Evolutionary conservation across 2,329 filamentous ascomycete genomes (phyloP), one percentile per base, ranked within the genome.

Genomic region (Calcarisporium arbuscula): DNA sequence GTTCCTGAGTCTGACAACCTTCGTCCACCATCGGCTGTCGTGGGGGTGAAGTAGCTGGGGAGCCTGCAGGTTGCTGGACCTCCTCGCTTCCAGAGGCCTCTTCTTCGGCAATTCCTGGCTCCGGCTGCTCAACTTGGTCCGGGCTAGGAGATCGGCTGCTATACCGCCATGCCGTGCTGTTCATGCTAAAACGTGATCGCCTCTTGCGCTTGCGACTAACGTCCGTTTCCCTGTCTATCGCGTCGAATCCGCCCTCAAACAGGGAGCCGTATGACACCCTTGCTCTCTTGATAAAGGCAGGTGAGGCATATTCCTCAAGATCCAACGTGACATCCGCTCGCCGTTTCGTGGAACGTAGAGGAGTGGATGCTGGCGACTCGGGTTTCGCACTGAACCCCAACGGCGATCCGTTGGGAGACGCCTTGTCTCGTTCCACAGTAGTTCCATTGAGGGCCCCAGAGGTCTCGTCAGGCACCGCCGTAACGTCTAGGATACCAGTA

Each of bases 271-370:
- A 82, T 0, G 83, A 88, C 5, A 82, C 63, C 36, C 82, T 70
- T 11, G 76, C 72, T 34, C 82, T 72, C 54, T 84, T 89, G 15
- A 86, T 61, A 46, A 94, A 94, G 1, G 85, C 85, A 1, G 88
- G 88, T 4, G 87, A 94, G 5, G 74, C 67, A 62, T 79, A 92
- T 45, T 82, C 74, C 14, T 67, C 61, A 28, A 63, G 48, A 8
- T 64, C 64, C 29, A 63, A 46, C 3, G 51, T 50, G 15, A 56
- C 41, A 6, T 63, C 51, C 15, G 54, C 56, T 6, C 46, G 40
- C 38, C 60, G 56, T 30, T 64, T 65, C 14, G 46, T 45, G 5
- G 57, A 50, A 2, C 53, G 31, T 9, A n/a, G n/a, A n/a, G n/a
- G n/a, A n/a, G n/a, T n/a, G n/a, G n/a, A n/a, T n/a, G n/a, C n/a